Conservation (phyloP, 352 stramenopile species). For the Globisporangium nodosum region DNA sequence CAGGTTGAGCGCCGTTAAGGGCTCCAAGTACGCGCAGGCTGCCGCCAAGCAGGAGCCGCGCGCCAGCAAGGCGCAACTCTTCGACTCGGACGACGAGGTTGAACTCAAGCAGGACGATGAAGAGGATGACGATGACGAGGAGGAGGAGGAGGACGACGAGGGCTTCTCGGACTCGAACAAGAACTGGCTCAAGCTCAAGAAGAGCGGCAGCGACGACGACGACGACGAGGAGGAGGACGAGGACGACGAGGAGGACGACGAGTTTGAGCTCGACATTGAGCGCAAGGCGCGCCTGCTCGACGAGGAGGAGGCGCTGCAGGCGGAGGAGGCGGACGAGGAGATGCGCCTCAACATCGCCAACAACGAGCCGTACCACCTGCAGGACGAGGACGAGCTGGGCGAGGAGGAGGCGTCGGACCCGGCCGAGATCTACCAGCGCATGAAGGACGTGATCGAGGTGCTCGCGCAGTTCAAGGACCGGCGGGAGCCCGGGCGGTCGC, state of each 20-base stretch:
- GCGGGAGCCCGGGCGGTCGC: slow-evolving; percentile 88
- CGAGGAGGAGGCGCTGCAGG: slow-evolving; percentile 64
- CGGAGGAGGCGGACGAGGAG: slow-evolving; percentile 73
- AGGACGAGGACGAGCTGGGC: slow-evolving; percentile 72
- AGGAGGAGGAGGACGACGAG: slow-evolving; percentile 44
- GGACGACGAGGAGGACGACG: slow-evolving; percentile 30
- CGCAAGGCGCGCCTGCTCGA: slow-evolving; percentile 80
- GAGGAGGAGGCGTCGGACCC: slow-evolving; percentile 65
- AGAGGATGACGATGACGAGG: slow-evolving; percentile 40
- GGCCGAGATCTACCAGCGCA: slow-evolving; percentile 89
- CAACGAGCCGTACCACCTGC: slow-evolving; percentile 79
- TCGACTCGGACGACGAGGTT: slow-evolving; percentile 60
- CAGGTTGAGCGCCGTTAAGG: slow-evolving; percentile 20
- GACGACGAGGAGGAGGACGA: slow-evolving; percentile 49
- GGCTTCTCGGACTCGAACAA: slow-evolving; percentile 85
- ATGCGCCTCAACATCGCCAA: slow-evolving; percentile 85
- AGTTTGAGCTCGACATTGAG: slow-evolving; percentile 83
- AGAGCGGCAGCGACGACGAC: slow-evolving; percentile 32
- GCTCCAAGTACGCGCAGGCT: slow-evolving; percentile 76
- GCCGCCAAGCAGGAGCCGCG: slow-evolving; percentile 64
- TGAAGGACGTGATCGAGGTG: slow-evolving; percentile 92
- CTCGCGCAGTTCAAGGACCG: slow-evolving; percentile 94
- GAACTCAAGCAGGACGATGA: slow-evolving; percentile 34
- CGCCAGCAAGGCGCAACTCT: slow-evolving; percentile 45
- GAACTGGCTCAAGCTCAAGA: slow-evolving; percentile 82